These are phyloP conservation scores for Zhuliangozyma blackwelliae DNA, from an alignment of 1,139 yeast genomes.

Conservation along the genomic window DNA sequence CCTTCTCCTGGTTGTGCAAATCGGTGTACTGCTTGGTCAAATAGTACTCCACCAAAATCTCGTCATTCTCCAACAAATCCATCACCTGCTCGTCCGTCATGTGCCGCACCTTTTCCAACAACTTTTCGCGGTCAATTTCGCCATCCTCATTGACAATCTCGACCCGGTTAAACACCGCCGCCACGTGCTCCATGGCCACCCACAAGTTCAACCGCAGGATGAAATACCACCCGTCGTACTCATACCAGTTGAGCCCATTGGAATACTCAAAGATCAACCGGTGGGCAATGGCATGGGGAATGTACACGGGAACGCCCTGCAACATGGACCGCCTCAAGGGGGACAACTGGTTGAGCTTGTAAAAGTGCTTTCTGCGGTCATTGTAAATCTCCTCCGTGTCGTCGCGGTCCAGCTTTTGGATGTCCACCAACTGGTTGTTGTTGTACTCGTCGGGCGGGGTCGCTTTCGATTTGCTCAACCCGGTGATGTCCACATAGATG, in stretches of 20 bases:
- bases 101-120: slow-evolving; percentile 13
- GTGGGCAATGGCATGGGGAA: slow-evolving; percentile 26
- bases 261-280: slow-evolving; percentile 28
- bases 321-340: slow-evolving; percentile 20
- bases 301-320: slow-evolving; percentile 37
- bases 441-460: slow-evolving; percentile 20
- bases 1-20: slow-evolving; percentile 29
- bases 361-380: slow-evolving; percentile 25
- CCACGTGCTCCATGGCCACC: slow-evolving; percentile 17
- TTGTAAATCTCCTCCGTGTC: slow-evolving; percentile 24
- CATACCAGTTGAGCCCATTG: slow-evolving; percentile 20
- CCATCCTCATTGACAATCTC: not conserved
- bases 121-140: slow-evolving; percentile 15
- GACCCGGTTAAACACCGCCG: slow-evolving; percentile 3
- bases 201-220: slow-evolving; percentile 28
- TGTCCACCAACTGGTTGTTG: slow-evolving; percentile 6
- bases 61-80: slow-evolving; percentile 28
- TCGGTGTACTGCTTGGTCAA: slow-evolving; percentile 26
- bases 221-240: slow-evolving; percentile 21
- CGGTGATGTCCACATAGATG: slow-evolving; percentile 37
- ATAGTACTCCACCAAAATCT: slow-evolving; percentile 27
- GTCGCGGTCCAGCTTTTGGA: slow-evolving; percentile 6
- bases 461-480: slow-evolving; percentile 27
- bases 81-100: slow-evolving; percentile 20
- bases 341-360: slow-evolving; percentile 15